Base-by-base conservation (phyloP, 352 stramenopile species). In the Pythium coloratum region DNA sequence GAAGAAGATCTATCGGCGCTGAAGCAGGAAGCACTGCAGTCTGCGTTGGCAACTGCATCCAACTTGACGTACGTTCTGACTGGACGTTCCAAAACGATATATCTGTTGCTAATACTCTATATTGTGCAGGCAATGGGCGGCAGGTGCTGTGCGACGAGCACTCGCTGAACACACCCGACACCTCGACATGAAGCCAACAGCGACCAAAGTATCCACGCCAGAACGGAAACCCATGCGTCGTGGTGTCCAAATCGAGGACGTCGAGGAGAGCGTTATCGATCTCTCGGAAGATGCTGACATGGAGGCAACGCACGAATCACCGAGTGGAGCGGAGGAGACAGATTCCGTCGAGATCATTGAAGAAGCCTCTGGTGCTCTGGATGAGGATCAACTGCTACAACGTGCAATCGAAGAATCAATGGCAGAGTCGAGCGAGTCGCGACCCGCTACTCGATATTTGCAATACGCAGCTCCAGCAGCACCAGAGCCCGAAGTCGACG, bases 21-120 rank as follows among this genome's bases (percentile, higher is more conserved):
- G 3, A 82, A 87, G 55, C 70, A 86, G 55, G 86, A 95, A 59
- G 87, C 87, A 16, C 62, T 95, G 30, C 76, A 91, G 24, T 92
- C 87, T 62, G 87, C 84, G 2, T 88, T 95, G 60, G 72, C 67
- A 4, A 95, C 87, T 13, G 87, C 87, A n/a, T 92, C 87, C 0
- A 95, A 95, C 58, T 75, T 95, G 16, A 95, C 87, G 76, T 88
- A 74, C 51, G 76, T 74, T 3, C 7, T 5, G 20, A 9, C 9
- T 46, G 38, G 13, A 14, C 4, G 3, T 13, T 14, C 8, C 13
- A n/a, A 24, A 24, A 24, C 13, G 38, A 18, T 46, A 5, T 24
- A 32, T 30, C 1, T 30, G 18, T 55, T n/a, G 13, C 9, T 55
- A 5, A 38, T n/a, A 20, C 24, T 58, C 0, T 26, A 10, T 50